These are phyloP conservation scores for Diutina pseudorugosa DNA, from an alignment of 1,139 yeast genomes.

Conservation along the genomic window DNA sequence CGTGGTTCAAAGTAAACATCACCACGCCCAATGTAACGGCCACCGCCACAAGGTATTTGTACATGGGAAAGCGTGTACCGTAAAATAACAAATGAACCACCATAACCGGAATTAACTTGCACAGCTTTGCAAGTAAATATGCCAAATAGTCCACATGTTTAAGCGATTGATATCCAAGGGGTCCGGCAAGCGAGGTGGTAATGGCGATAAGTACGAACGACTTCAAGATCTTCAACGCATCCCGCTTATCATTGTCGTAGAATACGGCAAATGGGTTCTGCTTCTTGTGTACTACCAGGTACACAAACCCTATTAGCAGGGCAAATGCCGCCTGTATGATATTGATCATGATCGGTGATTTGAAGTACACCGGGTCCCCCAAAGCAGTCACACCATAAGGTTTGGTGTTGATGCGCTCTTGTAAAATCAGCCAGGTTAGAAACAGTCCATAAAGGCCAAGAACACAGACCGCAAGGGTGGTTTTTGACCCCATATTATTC, in stretches of 20 bases:
- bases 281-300: conserved; percentile 22
- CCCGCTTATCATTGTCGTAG: conserved; percentile 14
- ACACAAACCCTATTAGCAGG: conserved; percentile 49
- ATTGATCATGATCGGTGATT: conserved; percentile 68
- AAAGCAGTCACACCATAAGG: conserved; percentile 41
- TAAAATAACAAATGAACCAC: conserved; percentile 67
- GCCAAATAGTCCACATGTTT: conserved; percentile 80
- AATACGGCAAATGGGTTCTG: conserved; percentile 12
- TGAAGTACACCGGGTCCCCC: conserved; percentile 41
- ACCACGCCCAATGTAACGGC: conserved; percentile 74
- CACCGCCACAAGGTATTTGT: conserved; percentile 68
- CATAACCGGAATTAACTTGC: conserved; percentile 90
- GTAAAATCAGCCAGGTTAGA: conserved; percentile 15
- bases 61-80: conserved; percentile 56
- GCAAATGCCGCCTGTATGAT: conserved; percentile 67
- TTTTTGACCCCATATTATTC: neutral
- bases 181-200: conserved; percentile 74
- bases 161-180: conserved; percentile 65
- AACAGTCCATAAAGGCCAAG: conserved; percentile 2
- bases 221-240: conserved; percentile 11
- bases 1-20: conserved; percentile 49
- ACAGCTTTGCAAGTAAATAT: conserved; percentile 77
- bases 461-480: conserved; percentile 33
- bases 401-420: conserved; percentile 75
- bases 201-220: conserved; percentile 54